Percentiles rank a stretch among this genome's conserved stretches.
Evolutionary conservation across 179 eudicot genomes (phyloP).

Genomic region (Spergularia azorica): DNA sequence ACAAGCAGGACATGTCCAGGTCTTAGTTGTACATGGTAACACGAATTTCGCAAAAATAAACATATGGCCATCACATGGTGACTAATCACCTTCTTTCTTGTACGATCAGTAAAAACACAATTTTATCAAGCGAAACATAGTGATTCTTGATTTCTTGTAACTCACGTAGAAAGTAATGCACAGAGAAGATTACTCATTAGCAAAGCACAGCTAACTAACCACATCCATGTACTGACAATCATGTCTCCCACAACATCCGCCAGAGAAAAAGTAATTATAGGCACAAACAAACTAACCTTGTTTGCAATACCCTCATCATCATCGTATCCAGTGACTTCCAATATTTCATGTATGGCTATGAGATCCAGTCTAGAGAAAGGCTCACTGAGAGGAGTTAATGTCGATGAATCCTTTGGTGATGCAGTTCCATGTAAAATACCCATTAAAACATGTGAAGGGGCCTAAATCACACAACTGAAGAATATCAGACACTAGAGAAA

Average conservation of each 20-base stretch:
- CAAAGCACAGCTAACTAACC: background rate
- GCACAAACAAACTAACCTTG: conserved; percentile 45
- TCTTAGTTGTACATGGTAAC: too few relatives aligned
- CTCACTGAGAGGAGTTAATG: conserved; percentile 69
- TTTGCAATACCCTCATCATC: conserved; percentile 77
- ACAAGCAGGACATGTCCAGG: too few relatives aligned
- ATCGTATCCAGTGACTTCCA: conserved; percentile 73
- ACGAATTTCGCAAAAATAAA: too few relatives aligned
- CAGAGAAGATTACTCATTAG: too few relatives aligned
- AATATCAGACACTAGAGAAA: background rate
- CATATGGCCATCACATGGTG: too few relatives aligned
- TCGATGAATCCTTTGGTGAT: conserved; percentile 41
- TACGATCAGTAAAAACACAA: too few relatives aligned
- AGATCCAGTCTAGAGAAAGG: conserved; percentile 83
- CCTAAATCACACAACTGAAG: conserved; percentile 43
- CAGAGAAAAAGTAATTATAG: background rate
- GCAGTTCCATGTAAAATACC: conserved; percentile 57
- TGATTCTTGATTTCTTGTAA: too few relatives aligned
- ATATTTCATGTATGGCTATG: conserved; percentile 78
- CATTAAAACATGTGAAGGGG: conserved; percentile 70
- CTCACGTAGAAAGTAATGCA: too few relatives aligned
- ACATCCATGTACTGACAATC: too few relatives aligned
- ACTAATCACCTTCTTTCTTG: too few relatives aligned
- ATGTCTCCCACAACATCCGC: background rate
- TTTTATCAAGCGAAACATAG: too few relatives aligned